phyloP scores from a whole-genome alignment of 2,329 filamentous ascomycete species.

The Neonectria neomacrospora region DNA sequence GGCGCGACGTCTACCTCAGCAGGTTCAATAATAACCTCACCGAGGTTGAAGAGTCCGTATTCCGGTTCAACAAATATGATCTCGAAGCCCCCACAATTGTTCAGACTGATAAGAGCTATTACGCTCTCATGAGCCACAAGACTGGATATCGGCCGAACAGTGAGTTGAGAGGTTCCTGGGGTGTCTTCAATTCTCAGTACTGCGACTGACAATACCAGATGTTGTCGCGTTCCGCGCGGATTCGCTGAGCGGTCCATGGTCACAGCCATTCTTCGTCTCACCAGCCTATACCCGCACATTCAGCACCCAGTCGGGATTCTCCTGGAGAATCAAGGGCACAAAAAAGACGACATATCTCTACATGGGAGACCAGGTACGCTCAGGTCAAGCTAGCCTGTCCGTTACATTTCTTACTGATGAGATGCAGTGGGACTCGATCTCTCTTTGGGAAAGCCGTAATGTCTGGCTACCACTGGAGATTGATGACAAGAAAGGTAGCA shows the following conservation, averaged over 20 bases:
- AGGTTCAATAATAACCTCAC: conserved; percentile 64
- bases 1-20: conserved; percentile 67
- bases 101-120: conserved; percentile 69
- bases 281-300: conserved; percentile 62
- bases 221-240: conserved; percentile 66
- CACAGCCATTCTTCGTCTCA: conserved; percentile 61
- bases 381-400: not conserved
- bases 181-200: rapidly evolving
- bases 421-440: conserved; percentile 59
- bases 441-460: conserved; percentile 65
- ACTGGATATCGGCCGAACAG: conserved; percentile 71
- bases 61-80: conserved; percentile 69
- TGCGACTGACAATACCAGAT: conserved; percentile 40
- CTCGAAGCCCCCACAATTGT: conserved; percentile 70
- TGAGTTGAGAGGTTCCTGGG: conserved; percentile 9
- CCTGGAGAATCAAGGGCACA: conserved; percentile 55
- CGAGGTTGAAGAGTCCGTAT: conserved; percentile 61
- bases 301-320: conserved; percentile 63
- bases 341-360: conserved; percentile 63
- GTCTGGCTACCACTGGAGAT: conserved; percentile 66
- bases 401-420: not conserved
- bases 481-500: conserved; percentile 60
- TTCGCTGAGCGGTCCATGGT: conserved; percentile 61
- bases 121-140: conserved; percentile 71
- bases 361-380: conserved; percentile 54